phyloP scores from a whole-genome alignment of 2,329 filamentous ascomycete genomes.

The Sarocladiaceae sp. region DNA sequence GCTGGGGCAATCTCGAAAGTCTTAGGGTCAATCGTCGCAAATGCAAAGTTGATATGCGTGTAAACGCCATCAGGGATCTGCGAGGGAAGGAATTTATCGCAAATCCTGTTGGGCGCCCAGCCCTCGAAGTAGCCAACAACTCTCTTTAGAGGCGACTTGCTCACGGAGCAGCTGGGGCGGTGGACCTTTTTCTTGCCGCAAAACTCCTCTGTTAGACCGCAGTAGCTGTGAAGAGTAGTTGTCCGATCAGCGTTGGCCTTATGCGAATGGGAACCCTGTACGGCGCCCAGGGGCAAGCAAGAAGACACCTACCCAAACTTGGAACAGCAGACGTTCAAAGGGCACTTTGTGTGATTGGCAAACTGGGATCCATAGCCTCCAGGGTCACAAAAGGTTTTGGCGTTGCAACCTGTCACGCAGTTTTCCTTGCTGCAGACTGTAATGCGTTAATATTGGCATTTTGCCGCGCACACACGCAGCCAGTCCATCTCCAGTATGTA shows the following conservation, averaged over 20 bases:
- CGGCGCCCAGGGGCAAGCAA: too few relatives aligned
- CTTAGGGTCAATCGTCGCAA: constrained; percentile 26
- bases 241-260: too few relatives aligned
- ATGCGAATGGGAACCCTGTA: too few relatives aligned
- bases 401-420: constrained; percentile 17
- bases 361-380: constrained; percentile 15
- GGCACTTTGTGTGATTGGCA: constrained; percentile 18
- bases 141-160: constrained; percentile 9
- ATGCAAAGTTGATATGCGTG: constrained; percentile 29
- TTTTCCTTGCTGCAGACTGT: constrained; percentile 8
- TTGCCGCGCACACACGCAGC: too few relatives aligned
- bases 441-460: too few relatives aligned
- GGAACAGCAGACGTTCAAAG: constrained; percentile 32
- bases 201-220: constrained; percentile 21
- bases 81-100: constrained; percentile 17
- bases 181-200: constrained; percentile 15
- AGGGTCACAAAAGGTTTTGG: constrained; percentile 23
- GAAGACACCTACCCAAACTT: too few relatives aligned
- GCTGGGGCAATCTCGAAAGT: constrained; percentile 15
- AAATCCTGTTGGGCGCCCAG: constrained; percentile 18
- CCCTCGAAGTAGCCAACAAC: constrained; percentile 27
- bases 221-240: constrained; percentile 25
- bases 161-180: constrained; percentile 10
- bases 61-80: constrained; percentile 19
- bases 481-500: too few relatives aligned